A percentile compares a stretch with the other conserved stretches of the same genome.
phyloP scores from a whole-genome alignment of 2,329 filamentous ascomycete species.

The Teratosphaeria gauchensis region DNA sequence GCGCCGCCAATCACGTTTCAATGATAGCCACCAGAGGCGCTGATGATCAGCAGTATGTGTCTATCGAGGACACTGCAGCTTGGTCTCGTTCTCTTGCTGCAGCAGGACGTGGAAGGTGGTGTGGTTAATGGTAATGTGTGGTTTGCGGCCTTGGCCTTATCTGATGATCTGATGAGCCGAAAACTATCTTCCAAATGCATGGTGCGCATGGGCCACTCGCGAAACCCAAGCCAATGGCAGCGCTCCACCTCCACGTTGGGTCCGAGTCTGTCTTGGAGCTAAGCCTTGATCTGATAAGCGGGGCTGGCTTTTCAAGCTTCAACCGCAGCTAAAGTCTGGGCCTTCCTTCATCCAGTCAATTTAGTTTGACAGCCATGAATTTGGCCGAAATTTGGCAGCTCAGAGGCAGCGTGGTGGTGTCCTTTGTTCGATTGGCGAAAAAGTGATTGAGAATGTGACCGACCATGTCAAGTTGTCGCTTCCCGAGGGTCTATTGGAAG shows the following conservation, averaged over 20 bases:
- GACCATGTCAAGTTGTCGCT: background rate
- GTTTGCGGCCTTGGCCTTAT: background rate
- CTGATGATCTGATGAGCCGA: background rate
- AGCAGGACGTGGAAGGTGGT: background rate
- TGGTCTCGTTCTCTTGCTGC: background rate
- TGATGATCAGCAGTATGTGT: background rate
- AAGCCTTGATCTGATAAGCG: background rate
- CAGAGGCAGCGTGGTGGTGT: background rate
- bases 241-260: background rate
- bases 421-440: background rate
- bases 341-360: background rate
- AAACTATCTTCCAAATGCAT: background rate
- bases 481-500: background rate
- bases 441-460: background rate
- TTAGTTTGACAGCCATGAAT: background rate
- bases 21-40: background rate
- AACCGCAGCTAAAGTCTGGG: background rate
- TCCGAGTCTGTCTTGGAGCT: background rate
- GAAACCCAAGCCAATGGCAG: background rate
- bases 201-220: background rate
- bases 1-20: background rate
- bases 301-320: background rate
- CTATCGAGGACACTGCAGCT: background rate
- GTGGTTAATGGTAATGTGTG: background rate
- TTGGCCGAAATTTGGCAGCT: background rate